Evolutionary conservation across 768 basidiomycete genomes (phyloP).

Genomic region (Boletellus emodensis): DNA sequence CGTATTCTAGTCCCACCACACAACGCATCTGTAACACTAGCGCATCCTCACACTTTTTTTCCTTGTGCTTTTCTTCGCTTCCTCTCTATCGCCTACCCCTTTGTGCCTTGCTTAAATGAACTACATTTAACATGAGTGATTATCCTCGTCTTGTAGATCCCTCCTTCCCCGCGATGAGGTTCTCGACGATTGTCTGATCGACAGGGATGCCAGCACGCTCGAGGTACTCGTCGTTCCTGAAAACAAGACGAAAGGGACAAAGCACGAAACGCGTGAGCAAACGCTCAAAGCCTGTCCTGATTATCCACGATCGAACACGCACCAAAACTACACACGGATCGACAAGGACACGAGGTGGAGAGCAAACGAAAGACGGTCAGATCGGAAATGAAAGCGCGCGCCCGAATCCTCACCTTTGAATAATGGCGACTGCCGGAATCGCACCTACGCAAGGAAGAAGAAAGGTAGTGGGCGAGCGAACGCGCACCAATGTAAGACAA

Average conservation of each 20-base stretch:
- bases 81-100: too few species aligned
- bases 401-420: constrained; percentile 65
- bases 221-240: constrained; percentile 54
- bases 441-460: constrained; percentile 46
- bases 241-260: neutral
- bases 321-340: constrained; percentile 46
- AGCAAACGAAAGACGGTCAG: too few species aligned
- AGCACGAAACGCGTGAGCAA: neutral
- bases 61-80: neutral
- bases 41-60: constrained; percentile 17
- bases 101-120: constrained; percentile 3
- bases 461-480: neutral
- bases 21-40: constrained; percentile 28
- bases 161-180: constrained; percentile 28
- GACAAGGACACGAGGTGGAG: too few species aligned
- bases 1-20: neutral
- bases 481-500: too few species aligned
- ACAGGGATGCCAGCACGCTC: constrained; percentile 37
- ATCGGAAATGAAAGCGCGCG: too few species aligned
- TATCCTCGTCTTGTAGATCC: constrained; percentile 7
- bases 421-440: constrained; percentile 92
- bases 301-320: constrained; percentile 9
- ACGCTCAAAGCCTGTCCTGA: neutral
- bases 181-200: constrained; percentile 38
- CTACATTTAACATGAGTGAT: constrained; percentile 7